These are phyloP conservation scores for Stagonosporopsis tanaceti DNA, from an alignment of 2,329 filamentous ascomycete species.

Conservation along the genomic window DNA sequence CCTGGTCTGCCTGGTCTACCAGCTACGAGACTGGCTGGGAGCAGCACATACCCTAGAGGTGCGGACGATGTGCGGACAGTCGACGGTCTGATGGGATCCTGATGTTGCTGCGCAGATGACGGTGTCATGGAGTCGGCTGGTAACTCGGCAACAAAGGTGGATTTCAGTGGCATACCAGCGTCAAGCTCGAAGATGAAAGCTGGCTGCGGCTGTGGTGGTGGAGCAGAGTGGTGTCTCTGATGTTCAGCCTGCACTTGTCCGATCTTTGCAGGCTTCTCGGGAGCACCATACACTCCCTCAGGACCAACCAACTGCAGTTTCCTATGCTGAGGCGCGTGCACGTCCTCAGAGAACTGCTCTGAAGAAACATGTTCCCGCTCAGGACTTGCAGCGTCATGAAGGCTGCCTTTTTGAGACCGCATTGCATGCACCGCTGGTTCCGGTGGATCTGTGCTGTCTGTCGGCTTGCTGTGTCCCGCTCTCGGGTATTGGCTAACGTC, in stretches of 20 bases:
- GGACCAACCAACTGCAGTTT: neutral
- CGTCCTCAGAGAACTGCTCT: conserved; percentile 1
- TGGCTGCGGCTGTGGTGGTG: neutral
- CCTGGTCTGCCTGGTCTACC: conserved; percentile 23
- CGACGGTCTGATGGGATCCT: neutral
- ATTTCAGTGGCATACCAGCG: neutral
- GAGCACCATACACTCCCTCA: neutral
- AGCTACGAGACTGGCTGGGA: conserved; percentile 34
- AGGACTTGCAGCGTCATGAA: neutral
- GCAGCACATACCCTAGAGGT: neutral
- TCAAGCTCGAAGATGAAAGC: conserved; percentile 27
- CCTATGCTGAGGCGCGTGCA: neutral
- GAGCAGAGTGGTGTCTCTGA: conserved; percentile 13
- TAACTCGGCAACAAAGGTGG: conserved; percentile 29
- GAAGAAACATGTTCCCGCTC: neutral
- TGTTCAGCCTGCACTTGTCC: conserved; percentile 2
- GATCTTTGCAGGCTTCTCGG: neutral
- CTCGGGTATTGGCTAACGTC: too few species aligned
- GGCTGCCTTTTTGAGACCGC: conserved; percentile 9
- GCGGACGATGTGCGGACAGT: conserved; percentile 15
- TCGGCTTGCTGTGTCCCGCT: neutral
- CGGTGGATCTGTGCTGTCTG: neutral
- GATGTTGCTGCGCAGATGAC: neutral
- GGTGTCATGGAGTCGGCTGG: conserved; percentile 18
- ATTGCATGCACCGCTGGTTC: neutral